Evolutionary conservation across 1,284 basidiomycete genomes (phyloP), one percentile per base, ranked within the genome.

Genomic region (Microbotryomycetes sp.): DNA sequence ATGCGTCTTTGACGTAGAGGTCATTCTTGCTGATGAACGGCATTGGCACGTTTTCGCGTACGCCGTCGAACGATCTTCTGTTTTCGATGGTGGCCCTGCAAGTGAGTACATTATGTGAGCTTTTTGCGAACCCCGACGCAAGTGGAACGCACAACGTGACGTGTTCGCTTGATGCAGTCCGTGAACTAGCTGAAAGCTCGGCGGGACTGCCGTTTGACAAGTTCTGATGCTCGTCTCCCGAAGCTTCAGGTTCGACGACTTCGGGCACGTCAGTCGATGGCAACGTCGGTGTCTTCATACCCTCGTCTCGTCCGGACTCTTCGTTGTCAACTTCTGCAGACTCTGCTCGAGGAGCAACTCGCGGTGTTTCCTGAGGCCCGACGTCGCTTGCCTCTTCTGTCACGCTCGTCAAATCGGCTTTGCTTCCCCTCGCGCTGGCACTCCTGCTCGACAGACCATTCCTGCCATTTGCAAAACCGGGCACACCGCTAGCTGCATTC

Each of bases 1-100:
- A 97, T 0, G 93, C 91, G 72, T 97, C 93, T 75, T 97, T 97
- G 73, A 94, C 82, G 75, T 92, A 64, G 53, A 78, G 60, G 56
- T 75, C 63, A 69, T 76, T 74, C 72, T 46, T 23, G 45, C 50
- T 68, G 58, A 66, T 31, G 51, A 57, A 56, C 9, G 58, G 50
- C 35, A 47, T 27, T 16, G 57, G 45, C 23, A 54, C 48, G 18
- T 59, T 52, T 2, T 54, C 62, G 49, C 49, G 55, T 15, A 56
- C 57, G 15, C 65, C 67, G 28, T 66, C 67, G 50, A 69, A 68
- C 16, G 68, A 69, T 30, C 61, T 56, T 21, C 57, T 61, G 30
- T 56, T 55, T 49, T 75, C 74, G 55, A 74, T 73, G 13, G 71
- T 71, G 7, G 56, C 50, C 26, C 59, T 57, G 41, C 15, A 9